Base-by-base conservation (phyloP, 495 filamentous ascomycete genomes). In the Neurospora cerealis region DNA sequence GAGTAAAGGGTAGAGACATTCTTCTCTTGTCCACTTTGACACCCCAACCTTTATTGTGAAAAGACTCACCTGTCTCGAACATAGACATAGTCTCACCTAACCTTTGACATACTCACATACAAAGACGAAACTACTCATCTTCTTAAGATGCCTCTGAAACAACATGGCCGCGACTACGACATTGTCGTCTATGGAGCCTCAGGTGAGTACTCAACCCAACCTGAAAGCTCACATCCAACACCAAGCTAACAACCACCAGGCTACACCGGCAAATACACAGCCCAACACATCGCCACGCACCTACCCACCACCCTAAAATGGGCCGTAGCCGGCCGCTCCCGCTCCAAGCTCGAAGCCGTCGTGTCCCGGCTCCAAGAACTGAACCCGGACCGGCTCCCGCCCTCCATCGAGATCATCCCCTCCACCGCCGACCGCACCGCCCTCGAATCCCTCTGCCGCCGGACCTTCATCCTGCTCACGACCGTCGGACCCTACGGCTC, bases 311-410 rank as follows among this genome's bases (percentile, higher is more conserved):
- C 92, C 79, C 80, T 97, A 34, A 94, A 89, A 84, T 98, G 95
- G 95, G 95, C 94, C 34, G 84, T 97, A 69, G 93, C 94, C 11
- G 95, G 95, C 21, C 91, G 95, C 37, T 95, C 93, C 9, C 82
- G 84, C 34, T 79, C 83, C 62, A 98, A 96, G 80, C 86, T 98
- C 15, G 86, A 91, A 74, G 78, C 82, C 28, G 81, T 97, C 34
- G 87, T 88, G n/a, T 81, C 88, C 74, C 87, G 91, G 72, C 86
- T 93, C 78, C 89, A 89, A 73, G 73, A 78, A 19, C 79, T 93
- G 60, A 93, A 93, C 80, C 83, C 88, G 5, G 91, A 96, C 81
- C 90, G 94, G 36, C 72, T 82, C 69, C 87, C 88, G 38, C 93
- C 93, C 28, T 62, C 54, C 28, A 62, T 62, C 77, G 88, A 89